These are phyloP conservation scores for Areca catechu DNA, from an alignment of 176 grass and related monocot genomes.

Conservation along the genomic window DNA sequence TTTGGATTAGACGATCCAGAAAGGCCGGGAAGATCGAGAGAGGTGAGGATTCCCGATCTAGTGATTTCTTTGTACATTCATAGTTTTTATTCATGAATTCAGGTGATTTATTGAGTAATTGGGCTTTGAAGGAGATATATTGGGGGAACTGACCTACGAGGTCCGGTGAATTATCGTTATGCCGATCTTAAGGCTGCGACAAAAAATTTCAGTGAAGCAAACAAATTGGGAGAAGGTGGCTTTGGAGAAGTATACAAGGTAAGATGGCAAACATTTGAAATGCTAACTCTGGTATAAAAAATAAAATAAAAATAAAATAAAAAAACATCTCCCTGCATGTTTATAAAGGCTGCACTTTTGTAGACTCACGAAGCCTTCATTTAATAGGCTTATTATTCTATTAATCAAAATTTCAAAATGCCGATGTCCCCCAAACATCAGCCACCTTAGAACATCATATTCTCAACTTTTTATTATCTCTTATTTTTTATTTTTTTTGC, in stretches of 20 bases:
- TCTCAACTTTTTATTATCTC: no score
- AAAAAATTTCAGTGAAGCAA: slow-evolving; percentile 59
- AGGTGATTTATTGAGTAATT: slow-evolving; percentile 3
- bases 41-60: slow-evolving; percentile 33
- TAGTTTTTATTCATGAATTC: slow-evolving; percentile 6
- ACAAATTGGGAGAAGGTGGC: slow-evolving; percentile 70
- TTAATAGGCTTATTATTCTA: no score
- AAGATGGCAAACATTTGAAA: not conserved
- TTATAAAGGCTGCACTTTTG: no score
- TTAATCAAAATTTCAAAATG: no score
- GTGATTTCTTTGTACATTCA: not conserved
- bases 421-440: no score
- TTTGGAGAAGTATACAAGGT: slow-evolving; percentile 82
- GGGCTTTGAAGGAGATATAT: slow-evolving; percentile 39
- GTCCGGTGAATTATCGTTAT: slow-evolving; percentile 54
- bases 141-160: slow-evolving; percentile 58
- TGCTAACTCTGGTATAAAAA: no score
- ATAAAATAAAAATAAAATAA: no score
- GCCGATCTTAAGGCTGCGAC: slow-evolving; percentile 63
- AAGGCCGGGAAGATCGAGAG: slow-evolving; percentile 18
- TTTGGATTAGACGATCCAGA: slow-evolving; percentile 32
- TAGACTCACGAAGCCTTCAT: no score
- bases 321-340: no score
- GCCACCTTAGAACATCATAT: no score
- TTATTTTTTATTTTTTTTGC: no score